phyloP scores from a whole-genome alignment of 306 rosid genomes.

The Betula pendula region DNA sequence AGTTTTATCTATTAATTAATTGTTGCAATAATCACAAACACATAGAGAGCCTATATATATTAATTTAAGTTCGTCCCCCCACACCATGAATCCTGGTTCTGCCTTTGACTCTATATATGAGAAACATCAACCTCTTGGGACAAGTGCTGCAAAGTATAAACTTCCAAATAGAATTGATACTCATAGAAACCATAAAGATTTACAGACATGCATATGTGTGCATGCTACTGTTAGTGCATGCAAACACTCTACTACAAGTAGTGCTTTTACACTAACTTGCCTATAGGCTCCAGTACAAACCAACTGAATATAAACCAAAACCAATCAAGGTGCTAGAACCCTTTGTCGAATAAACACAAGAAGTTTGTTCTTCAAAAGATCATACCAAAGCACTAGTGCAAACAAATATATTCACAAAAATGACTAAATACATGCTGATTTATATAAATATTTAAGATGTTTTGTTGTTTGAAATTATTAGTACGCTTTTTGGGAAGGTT shows the following conservation, averaged over 20 bases:
- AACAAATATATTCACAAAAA: constrained; percentile 1
- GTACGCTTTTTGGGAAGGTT: constrained; percentile 22
- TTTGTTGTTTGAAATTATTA: constrained; percentile 4
- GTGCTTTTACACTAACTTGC: neutral
- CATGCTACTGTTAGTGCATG: neutral
- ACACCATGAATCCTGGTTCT: too few species aligned
- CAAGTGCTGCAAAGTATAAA: neutral
- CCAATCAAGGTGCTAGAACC: neutral
- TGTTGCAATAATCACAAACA: too few species aligned
- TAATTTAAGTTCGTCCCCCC: too few species aligned
- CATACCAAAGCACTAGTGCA: constrained; percentile 7
- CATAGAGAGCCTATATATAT: too few species aligned
- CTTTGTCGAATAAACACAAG: neutral
- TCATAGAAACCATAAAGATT: neutral
- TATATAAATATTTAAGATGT: neutral
- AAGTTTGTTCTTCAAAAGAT: neutral
- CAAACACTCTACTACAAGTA: neutral
- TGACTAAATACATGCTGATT: neutral
- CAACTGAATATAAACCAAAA: neutral
- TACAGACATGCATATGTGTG: neutral
- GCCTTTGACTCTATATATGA: too few species aligned
- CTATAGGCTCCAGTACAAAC: neutral
- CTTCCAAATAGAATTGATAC: neutral
- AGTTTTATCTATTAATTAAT: too few species aligned
- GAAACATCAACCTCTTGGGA: neutral